Conservation (phyloP, 768 basidiomycete genomes). For the Mycena leptocephala region DNA sequence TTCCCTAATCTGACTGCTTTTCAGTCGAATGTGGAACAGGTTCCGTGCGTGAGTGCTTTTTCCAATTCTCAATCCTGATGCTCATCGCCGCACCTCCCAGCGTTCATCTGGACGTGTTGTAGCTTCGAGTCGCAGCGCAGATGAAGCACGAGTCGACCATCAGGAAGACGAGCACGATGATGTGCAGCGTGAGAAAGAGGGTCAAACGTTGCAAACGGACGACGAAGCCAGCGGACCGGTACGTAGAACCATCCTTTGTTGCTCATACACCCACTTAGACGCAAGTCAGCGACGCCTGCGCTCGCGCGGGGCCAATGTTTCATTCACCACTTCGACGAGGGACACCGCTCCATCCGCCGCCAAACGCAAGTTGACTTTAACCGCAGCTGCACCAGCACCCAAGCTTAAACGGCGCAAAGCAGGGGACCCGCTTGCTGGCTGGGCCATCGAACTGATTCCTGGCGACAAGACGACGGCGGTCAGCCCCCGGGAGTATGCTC, state of each 20-base stretch:
- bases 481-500: too few species aligned
- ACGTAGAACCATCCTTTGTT: too few species aligned
- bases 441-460: too few species aligned
- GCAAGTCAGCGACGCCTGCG: background rate
- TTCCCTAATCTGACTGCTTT: background rate
- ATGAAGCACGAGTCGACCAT: too few species aligned
- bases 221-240: too few species aligned
- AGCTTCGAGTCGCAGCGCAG: background rate
- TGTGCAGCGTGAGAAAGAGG: background rate
- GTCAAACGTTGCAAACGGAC: background rate
- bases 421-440: too few species aligned
- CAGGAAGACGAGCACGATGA: background rate
- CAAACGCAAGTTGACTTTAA: too few species aligned
- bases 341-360: too few species aligned
- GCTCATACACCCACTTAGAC: background rate
- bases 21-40: slow-evolving; percentile 5
- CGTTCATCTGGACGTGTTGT: background rate
- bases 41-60: background rate
- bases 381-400: too few species aligned
- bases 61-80: background rate
- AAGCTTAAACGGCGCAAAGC: too few species aligned
- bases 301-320: background rate
- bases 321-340: too few species aligned
- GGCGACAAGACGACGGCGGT: too few species aligned
- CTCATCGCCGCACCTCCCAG: background rate